These are phyloP conservation scores for Colletotrichum spaethianum DNA, from an alignment of 2,329 filamentous ascomycete genomes.

Conservation along the genomic window DNA sequence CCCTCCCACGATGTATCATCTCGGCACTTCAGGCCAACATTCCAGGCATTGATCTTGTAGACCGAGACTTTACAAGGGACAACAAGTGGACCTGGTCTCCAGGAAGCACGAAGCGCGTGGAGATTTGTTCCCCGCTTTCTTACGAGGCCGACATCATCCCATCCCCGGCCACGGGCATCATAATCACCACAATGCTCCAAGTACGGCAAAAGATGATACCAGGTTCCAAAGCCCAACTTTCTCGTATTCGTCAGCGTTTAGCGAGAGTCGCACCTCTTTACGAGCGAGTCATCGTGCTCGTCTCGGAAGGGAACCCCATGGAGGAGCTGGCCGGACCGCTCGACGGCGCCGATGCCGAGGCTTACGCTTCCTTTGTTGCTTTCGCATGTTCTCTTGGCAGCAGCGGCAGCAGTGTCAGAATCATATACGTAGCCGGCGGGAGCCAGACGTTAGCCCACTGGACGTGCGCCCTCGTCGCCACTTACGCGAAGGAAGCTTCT, in stretches of 20 bases:
- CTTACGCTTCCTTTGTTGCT: slow-evolving; percentile 64
- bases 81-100: slow-evolving; percentile 52
- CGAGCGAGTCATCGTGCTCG: slow-evolving; percentile 76
- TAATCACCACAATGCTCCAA: slow-evolving; percentile 80
- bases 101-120: slow-evolving; percentile 43
- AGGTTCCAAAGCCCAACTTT: slow-evolving; percentile 51
- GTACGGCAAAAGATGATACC: slow-evolving; percentile 81
- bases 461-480: slow-evolving; percentile 67
- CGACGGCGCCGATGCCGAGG: slow-evolving; percentile 57
- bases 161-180: slow-evolving; percentile 77
- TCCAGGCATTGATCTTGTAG: slow-evolving; percentile 67
- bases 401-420: slow-evolving; percentile 48
- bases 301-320: slow-evolving; percentile 67
- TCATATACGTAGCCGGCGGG: slow-evolving; percentile 66
- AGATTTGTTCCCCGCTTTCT: slow-evolving; percentile 54
- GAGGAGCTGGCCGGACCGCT: slow-evolving; percentile 59
- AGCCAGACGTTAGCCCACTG: slow-evolving; percentile 66
- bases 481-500: slow-evolving; percentile 50
- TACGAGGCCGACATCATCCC: slow-evolving; percentile 81
- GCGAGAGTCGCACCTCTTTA: slow-evolving; percentile 70
- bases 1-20: slow-evolving; percentile 62
- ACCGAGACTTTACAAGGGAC: slow-evolving; percentile 69
- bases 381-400: slow-evolving; percentile 61
- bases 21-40: slow-evolving; percentile 65
- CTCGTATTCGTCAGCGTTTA: slow-evolving; percentile 70